Evolutionary conservation across 75 land plant species (phyloP).

Genomic region (Pseudotsuga menziesii): DNA sequence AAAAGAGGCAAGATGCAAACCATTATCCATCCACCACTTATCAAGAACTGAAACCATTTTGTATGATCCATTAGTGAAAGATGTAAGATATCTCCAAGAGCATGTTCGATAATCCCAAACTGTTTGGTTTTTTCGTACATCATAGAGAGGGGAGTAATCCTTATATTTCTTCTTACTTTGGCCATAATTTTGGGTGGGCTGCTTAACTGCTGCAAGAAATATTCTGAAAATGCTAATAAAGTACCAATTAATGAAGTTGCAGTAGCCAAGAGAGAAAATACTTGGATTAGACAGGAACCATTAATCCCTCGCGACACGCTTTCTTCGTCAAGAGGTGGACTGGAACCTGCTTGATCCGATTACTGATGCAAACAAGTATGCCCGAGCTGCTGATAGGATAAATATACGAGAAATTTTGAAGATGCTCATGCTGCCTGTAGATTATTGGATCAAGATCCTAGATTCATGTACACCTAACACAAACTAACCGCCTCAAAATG

Average conservation of each 20-base stretch:
- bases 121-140: conserved; percentile 3
- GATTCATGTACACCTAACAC: no score
- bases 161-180: neutral
- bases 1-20: conserved; percentile 22
- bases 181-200: conserved; percentile 5
- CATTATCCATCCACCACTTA: conserved; percentile 43
- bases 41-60: conserved; percentile 4
- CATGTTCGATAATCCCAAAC: neutral
- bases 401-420: no score
- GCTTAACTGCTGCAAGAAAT: conserved; percentile 62
- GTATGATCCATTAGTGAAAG: neutral
- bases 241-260: conserved; percentile 82
- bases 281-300: conserved; percentile 37
- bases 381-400: no score
- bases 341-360: no score
- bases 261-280: conserved; percentile 66
- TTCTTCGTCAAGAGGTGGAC: no score
- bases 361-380: no score
- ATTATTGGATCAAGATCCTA: no score
- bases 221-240: conserved; percentile 55
- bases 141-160: neutral
- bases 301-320: conserved; percentile 39
- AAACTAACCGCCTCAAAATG: no score
- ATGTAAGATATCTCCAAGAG: neutral
- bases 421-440: no score